Base-by-base conservation (phyloP, 1,139 yeast genomes). In the Debaryomyces nepalensis region DNA sequence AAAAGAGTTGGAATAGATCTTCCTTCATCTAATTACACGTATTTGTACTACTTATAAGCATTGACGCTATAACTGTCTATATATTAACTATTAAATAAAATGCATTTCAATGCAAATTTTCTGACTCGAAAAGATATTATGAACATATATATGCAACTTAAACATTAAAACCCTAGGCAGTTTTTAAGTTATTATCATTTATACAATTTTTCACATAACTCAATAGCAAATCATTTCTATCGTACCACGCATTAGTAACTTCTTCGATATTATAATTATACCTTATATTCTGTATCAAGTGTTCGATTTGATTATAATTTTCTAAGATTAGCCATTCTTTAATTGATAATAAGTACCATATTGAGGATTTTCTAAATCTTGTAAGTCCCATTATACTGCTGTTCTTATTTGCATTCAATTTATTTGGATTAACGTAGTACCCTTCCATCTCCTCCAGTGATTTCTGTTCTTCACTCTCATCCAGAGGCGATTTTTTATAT, bases 291-390 rank as follows among this genome's bases (percentile, higher is more conserved):
- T 48, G 33, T 22, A 64, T 37, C 33, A 68, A 54, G 10, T 48
- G 44, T 35, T 50, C 43, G 1, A 64, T 55, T 42, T 71, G 75
- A 3, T 48, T 39, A 23, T 50, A 39, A 38, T 66, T 59, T 30
- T 63, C 57, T 30, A 71, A 52, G 4, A 54, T 51, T n/a, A 63
- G 46, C 90, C 96, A 84, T 55, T 86, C 88, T 44, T 79, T 79
- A 4, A 91, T 85, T 0, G 97, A 84, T 19, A 91, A 63, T 14
- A 90, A 62, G 53, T 79, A 76, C 91, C 97, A 91, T 24, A 91
- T 71, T 0, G 89, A 81, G 1, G 93, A 82, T 56, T 88, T 89
- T 43, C 97, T 74, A 41, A 65, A 65, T 43, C 95, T 70, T 1
- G 86, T 77, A 29, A 80, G 57, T 0, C 89, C 90, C 16, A 52